A percentile compares a stretch with the other conserved stretches of the same genome.
These are phyloP conservation scores for Tetraselmis striata DNA, from an alignment of 139 green algal genomes.

Conservation along the genomic window DNA sequence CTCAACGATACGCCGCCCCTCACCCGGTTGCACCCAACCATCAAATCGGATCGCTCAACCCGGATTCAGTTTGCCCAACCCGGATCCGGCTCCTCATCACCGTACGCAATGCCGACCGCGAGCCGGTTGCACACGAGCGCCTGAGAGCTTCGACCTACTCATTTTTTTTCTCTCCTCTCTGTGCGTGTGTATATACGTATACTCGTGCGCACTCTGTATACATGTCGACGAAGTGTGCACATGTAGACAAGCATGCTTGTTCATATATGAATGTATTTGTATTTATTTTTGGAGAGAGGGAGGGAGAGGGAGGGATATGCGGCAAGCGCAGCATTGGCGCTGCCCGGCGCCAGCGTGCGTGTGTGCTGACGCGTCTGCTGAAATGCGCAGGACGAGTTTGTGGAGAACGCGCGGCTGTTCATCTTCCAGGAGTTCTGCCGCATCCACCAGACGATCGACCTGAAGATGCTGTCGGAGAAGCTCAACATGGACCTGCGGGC, in stretches of 20 bases:
- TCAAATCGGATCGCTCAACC: too few species aligned
- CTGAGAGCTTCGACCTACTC: too few species aligned
- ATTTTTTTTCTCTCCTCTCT: too few species aligned
- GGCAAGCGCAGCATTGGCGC: not conserved
- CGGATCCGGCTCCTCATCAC: too few species aligned
- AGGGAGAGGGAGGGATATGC: not conserved
- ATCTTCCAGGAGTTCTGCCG: conserved; percentile 96
- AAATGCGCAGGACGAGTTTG: conserved; percentile 69
- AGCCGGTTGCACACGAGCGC: too few species aligned
- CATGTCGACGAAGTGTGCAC: too few species aligned
- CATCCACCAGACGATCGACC: conserved; percentile 87
- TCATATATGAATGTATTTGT: not conserved
- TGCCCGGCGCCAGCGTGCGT: not conserved
- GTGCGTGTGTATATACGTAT: not conserved
- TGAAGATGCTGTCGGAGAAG: conserved; percentile 75
- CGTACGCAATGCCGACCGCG: too few species aligned
- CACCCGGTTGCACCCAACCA: too few species aligned
- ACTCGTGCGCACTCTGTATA: too few species aligned
- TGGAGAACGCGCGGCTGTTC: conserved; percentile 89
- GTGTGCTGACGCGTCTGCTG: not conserved
- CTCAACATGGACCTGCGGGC: conserved; percentile 79
- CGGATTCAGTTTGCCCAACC: too few species aligned
- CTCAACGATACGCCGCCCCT: too few species aligned
- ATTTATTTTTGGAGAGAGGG: not conserved
- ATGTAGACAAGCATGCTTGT: too few species aligned